Evolutionary conservation across 129 eudicot species (phyloP), one percentile per base, ranked within the genome.

Genomic region (Pittosporum tobira): DNA sequence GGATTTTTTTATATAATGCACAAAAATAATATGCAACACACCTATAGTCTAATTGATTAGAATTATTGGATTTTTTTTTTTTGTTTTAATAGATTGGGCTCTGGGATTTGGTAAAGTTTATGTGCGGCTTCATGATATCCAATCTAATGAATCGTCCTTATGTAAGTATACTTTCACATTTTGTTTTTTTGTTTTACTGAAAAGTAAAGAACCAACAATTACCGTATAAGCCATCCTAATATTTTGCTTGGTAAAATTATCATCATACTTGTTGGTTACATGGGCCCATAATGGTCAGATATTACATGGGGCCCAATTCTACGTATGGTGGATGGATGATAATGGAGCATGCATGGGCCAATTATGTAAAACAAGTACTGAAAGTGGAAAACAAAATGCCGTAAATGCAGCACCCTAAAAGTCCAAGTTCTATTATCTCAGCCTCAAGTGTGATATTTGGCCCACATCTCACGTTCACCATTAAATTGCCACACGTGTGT

Each of bases 401-500:
- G 10, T 8, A 34, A 34, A 9, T 34, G 38, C 37, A 14, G 15
- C 57, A 58, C 40, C 56, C 65, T 56, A 45, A 48, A 67, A 73
- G 85, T 79, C 91, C 75, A 79, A 73, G 23, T 63, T 19, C 48
- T 58, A 23, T n/a, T n/a, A 48, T 48, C 48, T 23, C 23, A 58
- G n/a, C 56, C 79, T 68, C 87, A 68, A 81, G 78, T 69, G 80
- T 73, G 88, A 74, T 46, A 37, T 0, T 0, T 16, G 82, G 67
- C 70, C 84, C 71, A 78, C 88, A 19, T 65, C 25, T 77, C 63
- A 20, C 47, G 37, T 42, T 71, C 78, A 44, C 1, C 80, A 75
- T 78, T 80, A 48, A 81, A 69, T 65, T 23, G 22, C 57, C 73
- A 65, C 94, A 78, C 88, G 88, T 70, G 85, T 65, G 78, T 6